Base-by-base conservation (phyloP, 352 stramenopile genomes). In the Phytophthora chlamydospora region DNA sequence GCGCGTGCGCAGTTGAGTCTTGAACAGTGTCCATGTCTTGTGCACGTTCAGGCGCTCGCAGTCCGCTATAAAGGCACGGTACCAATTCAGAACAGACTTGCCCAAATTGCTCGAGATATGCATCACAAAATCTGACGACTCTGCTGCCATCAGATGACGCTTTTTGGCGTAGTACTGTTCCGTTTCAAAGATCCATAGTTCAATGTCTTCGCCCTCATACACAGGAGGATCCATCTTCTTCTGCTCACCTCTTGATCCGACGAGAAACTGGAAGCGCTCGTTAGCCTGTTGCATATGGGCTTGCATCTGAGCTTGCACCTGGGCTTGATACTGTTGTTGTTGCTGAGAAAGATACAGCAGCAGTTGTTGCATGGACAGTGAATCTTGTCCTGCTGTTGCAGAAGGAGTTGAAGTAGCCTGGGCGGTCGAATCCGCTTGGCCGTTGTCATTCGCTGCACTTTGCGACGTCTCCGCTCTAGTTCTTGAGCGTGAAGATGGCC, bases 201-300 rank as follows among this genome's bases (percentile, higher is more conserved):
- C 21, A 3, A 24, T 24, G 21, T 24, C 21, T 24, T 24, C 21
- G 21, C 21, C 21, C 21, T 24, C 21, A 3, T 24, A 24, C 1
- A 24, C 21, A 24, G 21, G 21, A 24, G 21, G 21, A 24, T 24
- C 21, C 3, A 3, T 24, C 21, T 24, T 24, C 21, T 24, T 24
- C 21, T 24, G 21, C 1, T 24, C 21, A 3, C 21, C 21, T 24
- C 21, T 24, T 3, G 21, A 24, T 24, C 2, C 21, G 21, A 50
- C 17, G 4, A 62, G 24, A 49, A 46, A 49, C 10, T 48, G 35
- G 13, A 49, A 49, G 3, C 44, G 14, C 10, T 36, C 54, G n/a
- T 62, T 54, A 12, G 55, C 38, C 16, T 57, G 55, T 12, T 63
- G 55, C 55, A 57, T 63, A 24, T 56, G 45, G 1, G 55, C 45